phyloP scores from a whole-genome alignment of 768 basidiomycete genomes.

The Boletus reticuloceps region DNA sequence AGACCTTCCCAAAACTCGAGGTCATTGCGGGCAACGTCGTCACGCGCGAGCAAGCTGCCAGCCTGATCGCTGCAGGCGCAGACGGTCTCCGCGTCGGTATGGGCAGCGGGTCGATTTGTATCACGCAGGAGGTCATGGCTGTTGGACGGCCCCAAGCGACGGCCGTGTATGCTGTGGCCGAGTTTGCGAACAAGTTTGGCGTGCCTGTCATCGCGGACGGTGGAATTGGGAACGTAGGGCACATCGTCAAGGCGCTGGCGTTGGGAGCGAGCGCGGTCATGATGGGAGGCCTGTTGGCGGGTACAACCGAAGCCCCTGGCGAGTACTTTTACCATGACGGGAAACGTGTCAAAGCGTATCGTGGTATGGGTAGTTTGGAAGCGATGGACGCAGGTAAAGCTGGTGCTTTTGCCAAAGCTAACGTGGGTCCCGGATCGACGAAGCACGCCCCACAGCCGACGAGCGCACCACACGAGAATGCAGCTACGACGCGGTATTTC shows the following conservation, averaged over 20 bases:
- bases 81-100: conserved; percentile 96
- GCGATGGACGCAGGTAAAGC: conserved; percentile 83
- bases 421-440: conserved; percentile 28
- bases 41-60: conserved; percentile 95
- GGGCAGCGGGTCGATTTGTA: conserved; percentile 98
- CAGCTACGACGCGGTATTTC: conserved; percentile 82
- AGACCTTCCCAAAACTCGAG: conserved; percentile 79
- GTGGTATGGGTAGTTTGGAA: conserved; percentile 97
- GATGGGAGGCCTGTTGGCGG: conserved; percentile 97
- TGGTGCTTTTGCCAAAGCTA: conserved; percentile 17
- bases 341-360: conserved; percentile 97
- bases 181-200: conserved; percentile 91
- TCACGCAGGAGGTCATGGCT: conserved; percentile 99
- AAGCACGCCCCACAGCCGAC: conserved; percentile 52
- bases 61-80: conserved; percentile 89
- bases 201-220: conserved; percentile 97
- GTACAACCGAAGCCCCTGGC: conserved; percentile 95
- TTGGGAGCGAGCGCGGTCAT: conserved; percentile 95
- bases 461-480: conserved; percentile 69
- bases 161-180: conserved; percentile 94
- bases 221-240: conserved; percentile 92
- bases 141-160: conserved; percentile 98
- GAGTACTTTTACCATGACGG: conserved; percentile 99
- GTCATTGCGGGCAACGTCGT: conserved; percentile 98
- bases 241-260: conserved; percentile 94